These are phyloP conservation scores for Neurospora sublineolata DNA, from an alignment of 495 filamentous ascomycete species.

Conservation along the genomic window DNA sequence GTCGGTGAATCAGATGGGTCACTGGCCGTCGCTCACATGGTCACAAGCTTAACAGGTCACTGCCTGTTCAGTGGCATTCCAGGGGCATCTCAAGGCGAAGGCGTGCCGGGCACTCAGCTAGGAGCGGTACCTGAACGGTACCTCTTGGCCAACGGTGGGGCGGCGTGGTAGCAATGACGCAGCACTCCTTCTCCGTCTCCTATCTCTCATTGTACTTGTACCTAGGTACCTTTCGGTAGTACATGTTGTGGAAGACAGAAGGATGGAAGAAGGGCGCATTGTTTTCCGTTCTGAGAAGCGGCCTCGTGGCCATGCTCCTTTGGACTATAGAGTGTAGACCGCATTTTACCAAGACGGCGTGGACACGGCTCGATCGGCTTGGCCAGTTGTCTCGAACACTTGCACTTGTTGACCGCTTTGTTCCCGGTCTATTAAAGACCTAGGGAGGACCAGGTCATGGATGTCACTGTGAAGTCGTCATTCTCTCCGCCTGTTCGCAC, in stretches of 20 bases:
- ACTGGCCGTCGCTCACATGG: slow-evolving; percentile 16
- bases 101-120: neutral
- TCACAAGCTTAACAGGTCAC: neutral
- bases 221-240: no score
- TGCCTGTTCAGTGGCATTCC: neutral
- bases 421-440: neutral
- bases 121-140: neutral
- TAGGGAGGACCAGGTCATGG: neutral
- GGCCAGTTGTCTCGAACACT: neutral
- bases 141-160: neutral
- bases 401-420: neutral
- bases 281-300: neutral
- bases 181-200: neutral
- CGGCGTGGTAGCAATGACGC: neutral
- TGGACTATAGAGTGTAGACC: neutral
- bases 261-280: neutral
- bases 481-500: neutral
- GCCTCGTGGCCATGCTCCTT: neutral
- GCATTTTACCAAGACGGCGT: neutral
- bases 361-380: neutral
- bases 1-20: slow-evolving; percentile 19
- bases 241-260: neutral
- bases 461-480: neutral
- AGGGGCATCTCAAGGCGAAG: neutral
- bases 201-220: neutral